Conservation (phyloP, 1,284 basidiomycete genomes). For the Xerocomus nothofagi region DNA sequence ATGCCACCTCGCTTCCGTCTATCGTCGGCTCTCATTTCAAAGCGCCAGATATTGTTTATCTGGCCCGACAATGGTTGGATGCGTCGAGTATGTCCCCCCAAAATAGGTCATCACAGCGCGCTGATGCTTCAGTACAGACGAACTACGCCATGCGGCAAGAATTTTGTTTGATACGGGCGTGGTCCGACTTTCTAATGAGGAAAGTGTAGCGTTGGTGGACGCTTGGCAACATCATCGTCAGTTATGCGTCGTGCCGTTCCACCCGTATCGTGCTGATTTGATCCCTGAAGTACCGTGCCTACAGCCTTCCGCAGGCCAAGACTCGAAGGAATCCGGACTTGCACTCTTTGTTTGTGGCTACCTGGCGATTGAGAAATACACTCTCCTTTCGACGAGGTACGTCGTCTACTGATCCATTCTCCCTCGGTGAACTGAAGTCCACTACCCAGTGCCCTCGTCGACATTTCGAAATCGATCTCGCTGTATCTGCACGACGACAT, state of each 20-base stretch:
- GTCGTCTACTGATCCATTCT: not conserved
- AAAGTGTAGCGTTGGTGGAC: constrained; percentile 60
- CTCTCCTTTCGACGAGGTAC: constrained; percentile 71
- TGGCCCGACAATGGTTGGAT: constrained; percentile 77
- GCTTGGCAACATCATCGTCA: constrained; percentile 69
- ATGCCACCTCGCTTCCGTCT: constrained; percentile 65
- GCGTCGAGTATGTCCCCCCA: constrained; percentile 53
- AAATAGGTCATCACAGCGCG: not conserved
- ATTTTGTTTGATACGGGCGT: constrained; percentile 76
- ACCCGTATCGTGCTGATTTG: constrained; percentile 10
- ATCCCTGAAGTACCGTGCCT: constrained; percentile 59
- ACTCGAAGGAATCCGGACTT: constrained; percentile 56
- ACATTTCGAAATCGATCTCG: constrained; percentile 81
- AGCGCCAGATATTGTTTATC: constrained; percentile 67
- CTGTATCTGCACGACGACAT: constrained; percentile 74
- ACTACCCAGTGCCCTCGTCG: constrained; percentile 71
- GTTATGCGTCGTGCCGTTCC: constrained; percentile 23
- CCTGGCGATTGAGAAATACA: constrained; percentile 81
- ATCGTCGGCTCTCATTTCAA: constrained; percentile 59
- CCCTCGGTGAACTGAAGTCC: not conserved
- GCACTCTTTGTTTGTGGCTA: constrained; percentile 82
- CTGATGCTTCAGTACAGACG: constrained; percentile 44
- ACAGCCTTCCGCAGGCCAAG: constrained; percentile 54
- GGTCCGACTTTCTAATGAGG: constrained; percentile 63
- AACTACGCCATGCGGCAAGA: constrained; percentile 74